Evolutionary conservation across 1,139 yeast genomes (phyloP).

Genomic region (Protomyces macrosporus): DNA sequence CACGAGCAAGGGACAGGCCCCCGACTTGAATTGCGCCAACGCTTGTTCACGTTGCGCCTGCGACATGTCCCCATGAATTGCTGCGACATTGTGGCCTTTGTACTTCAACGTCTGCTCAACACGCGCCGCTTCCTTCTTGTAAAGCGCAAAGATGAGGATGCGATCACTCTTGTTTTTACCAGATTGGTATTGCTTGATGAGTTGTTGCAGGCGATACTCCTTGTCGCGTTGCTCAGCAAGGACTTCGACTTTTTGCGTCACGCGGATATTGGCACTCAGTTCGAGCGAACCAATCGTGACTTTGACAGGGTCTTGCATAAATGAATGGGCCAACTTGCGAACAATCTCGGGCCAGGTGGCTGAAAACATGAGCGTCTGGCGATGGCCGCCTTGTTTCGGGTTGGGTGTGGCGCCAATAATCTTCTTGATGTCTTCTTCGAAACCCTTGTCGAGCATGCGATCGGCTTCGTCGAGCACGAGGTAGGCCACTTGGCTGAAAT

Average conservation of each 20-base stretch:
- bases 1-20: constrained; percentile 66
- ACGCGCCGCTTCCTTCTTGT: constrained; percentile 93
- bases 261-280: constrained; percentile 49
- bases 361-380: constrained; percentile 85
- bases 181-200: constrained; percentile 69
- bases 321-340: constrained; percentile 81
- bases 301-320: constrained; percentile 74
- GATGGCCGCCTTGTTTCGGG: constrained; percentile 37
- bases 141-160: constrained; percentile 83
- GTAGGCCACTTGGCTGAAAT: constrained; percentile 63
- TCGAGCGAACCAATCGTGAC: constrained; percentile 91
- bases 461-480: constrained; percentile 96
- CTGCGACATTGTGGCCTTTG: constrained; percentile 76
- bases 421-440: constrained; percentile 88
- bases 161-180: constrained; percentile 60
- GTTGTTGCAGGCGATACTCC: constrained; percentile 66
- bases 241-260: constrained; percentile 89
- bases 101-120: constrained; percentile 70
- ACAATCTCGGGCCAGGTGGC: constrained; percentile 93
- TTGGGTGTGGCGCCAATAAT: constrained; percentile 57
- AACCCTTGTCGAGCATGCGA: constrained; percentile 95
- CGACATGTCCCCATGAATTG: constrained; percentile 91
- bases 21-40: constrained; percentile 74
- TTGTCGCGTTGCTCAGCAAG: constrained; percentile 68
- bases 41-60: constrained; percentile 92